phyloP scores from a whole-genome alignment of 495 filamentous ascomycete species.

The Bathelium albidoporum region DNA sequence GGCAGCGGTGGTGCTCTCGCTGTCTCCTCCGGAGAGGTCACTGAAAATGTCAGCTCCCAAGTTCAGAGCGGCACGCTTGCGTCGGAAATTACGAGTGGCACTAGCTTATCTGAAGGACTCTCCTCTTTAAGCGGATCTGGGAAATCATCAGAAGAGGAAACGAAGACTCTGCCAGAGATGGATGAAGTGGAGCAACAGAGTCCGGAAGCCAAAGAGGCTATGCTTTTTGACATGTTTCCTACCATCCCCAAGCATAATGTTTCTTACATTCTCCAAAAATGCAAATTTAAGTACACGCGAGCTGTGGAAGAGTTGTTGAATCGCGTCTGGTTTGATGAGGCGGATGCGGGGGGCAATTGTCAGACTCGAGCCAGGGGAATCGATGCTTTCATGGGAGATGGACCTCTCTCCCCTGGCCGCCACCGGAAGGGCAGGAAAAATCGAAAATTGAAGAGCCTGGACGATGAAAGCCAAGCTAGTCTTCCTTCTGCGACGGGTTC shows the following conservation, averaged over 20 bases:
- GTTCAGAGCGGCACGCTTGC: conserved; percentile 11
- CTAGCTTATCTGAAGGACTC: conserved; percentile 31
- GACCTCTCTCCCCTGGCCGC: conserved; percentile 31
- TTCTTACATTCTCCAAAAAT: conserved; percentile 52
- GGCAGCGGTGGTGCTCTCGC: conserved; percentile 43
- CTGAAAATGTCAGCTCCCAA: conserved; percentile 17
- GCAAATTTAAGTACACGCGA: conserved; percentile 48
- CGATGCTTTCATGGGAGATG: conserved; percentile 59
- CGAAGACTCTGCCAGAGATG: conserved; percentile 9
- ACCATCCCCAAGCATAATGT: conserved; percentile 53
- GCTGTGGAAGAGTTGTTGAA: conserved; percentile 78
- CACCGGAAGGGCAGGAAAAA: conserved; percentile 40
- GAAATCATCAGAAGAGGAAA: conserved; percentile 7
- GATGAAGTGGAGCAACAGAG: conserved; percentile 32
- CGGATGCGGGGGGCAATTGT: conserved; percentile 32
- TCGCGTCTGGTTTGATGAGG: conserved; percentile 57
- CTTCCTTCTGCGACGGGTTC: neutral
- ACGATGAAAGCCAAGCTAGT: conserved; percentile 10
- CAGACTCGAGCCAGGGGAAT: conserved; percentile 50
- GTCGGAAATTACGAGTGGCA: conserved; percentile 38
- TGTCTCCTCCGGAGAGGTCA: conserved; percentile 8
- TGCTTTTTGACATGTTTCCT: conserved; percentile 61
- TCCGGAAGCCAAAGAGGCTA: conserved; percentile 38
- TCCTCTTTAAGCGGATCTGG: conserved; percentile 23
- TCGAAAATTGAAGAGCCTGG: conserved; percentile 12